Evolutionary conservation across 108 stramenopile genomes (phyloP), one percentile per base, ranked within the genome.

Genomic region (Pseudonitzschia multiseries): DNA sequence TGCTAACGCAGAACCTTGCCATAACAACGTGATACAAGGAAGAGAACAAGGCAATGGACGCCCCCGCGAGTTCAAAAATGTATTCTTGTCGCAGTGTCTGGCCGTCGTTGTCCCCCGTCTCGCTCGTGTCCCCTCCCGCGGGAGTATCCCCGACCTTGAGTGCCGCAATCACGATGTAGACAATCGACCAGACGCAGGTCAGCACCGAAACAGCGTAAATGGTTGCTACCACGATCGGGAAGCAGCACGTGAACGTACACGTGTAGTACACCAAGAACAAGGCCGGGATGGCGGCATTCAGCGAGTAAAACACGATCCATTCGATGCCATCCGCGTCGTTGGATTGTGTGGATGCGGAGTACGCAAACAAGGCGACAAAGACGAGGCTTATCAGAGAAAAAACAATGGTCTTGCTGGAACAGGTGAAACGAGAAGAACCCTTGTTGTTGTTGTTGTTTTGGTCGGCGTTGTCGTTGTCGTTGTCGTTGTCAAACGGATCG

Each of bases 141-240:
- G 22, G 22, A 4, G 63, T 21, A 33, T 65, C 29, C 8, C 20
- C 26, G n/a, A 79, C 6, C 18, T 79, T 70, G 44, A 79, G 53
- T 18, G 65, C 15, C 29, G 57, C 27, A 24, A 74, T 69, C 14
- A 80, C 61, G 31, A 80, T 65, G 20, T 61, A 54, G 17, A 72
- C 65, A 44, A 57, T 56, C 32, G 73, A 62, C 79, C 79, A 80
- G 64, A 80, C 61, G 52, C 31, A 18, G 61, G 73, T 74, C 17
- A 51, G 61, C 18, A 64, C 42, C 22, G 73, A 28, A 22, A 80
- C 32, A 22, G 44, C 18, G 22, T 74, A 74, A 31, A 80, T 66
- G 14, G 68, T n/a, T n/a, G n/a, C n/a, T n/a, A n/a, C 63, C 43
- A 70, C 66, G 4, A 46, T 27, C 17, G 79, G 79, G 46, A 80